Percentiles rank a stretch among this genome's conserved stretches.
These are phyloP conservation scores for Picea engelmannii DNA, from an alignment of 83 land plant species.

Conservation along the genomic window DNA sequence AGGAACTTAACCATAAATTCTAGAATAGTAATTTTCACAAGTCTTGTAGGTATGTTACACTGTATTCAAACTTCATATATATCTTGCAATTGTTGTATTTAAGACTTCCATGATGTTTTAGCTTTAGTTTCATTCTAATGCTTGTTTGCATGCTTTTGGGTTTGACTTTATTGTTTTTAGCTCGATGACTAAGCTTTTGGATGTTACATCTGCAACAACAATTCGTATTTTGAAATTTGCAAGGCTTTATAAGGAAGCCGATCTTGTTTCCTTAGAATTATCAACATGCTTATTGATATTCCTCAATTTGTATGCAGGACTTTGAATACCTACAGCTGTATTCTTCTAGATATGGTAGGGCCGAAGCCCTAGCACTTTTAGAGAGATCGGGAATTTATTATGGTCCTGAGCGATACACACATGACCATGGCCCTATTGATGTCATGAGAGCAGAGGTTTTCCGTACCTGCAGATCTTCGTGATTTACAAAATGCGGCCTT, in stretches of 20 bases:
- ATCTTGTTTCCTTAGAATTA: neutral
- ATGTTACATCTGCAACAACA: neutral
- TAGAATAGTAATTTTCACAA: no score
- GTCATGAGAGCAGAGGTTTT: slow-evolving; percentile 83
- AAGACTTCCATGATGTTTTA: neutral
- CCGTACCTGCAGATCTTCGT: slow-evolving; percentile 48
- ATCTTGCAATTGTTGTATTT: neutral
- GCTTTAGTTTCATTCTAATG: neutral
- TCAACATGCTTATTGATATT: neutral
- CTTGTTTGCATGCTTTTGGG: neutral
- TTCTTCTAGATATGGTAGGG: slow-evolving; percentile 78
- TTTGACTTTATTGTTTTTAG: neutral
- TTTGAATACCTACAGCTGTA: slow-evolving; percentile 84
- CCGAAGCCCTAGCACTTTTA: slow-evolving; percentile 73
- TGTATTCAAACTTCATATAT: no score
- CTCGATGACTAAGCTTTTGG: neutral
- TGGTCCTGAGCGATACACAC: slow-evolving; percentile 92
- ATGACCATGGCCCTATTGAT: slow-evolving; percentile 87
- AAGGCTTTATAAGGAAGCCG: neutral
- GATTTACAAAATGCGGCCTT: neutral
- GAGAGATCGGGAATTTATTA: slow-evolving; percentile 87
- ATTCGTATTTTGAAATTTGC: neutral
- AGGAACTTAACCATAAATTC: no score
- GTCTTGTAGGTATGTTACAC: no score
- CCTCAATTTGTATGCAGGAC: slow-evolving; percentile 54